phyloP scores from a whole-genome alignment of 768 basidiomycete species.

The Tulasnella sp. region DNA sequence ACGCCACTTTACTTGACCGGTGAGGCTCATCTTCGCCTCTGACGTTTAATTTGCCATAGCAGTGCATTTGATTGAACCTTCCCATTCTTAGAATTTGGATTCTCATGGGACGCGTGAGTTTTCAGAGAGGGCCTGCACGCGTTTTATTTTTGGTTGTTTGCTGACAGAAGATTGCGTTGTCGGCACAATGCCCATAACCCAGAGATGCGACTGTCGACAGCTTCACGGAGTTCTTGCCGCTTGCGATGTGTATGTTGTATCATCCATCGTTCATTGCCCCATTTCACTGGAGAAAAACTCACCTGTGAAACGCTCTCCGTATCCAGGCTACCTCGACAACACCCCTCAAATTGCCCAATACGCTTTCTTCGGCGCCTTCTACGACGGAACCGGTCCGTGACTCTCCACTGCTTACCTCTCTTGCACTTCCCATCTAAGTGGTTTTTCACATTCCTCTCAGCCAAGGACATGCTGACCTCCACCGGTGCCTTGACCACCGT shows the following conservation, averaged over 20 bases:
- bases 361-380: constrained; percentile 17
- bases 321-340: constrained; percentile 7
- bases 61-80: too few species aligned
- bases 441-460: too few species aligned
- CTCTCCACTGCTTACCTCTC: too few species aligned
- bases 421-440: too few species aligned
- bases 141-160: too few species aligned
- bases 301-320: background rate
- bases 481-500: too few species aligned
- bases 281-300: background rate
- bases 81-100: constrained; percentile 17
- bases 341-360: constrained; percentile 14
- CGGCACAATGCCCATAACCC: too few species aligned
- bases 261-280: too few species aligned
- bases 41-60: too few species aligned
- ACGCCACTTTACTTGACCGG: constrained; percentile 14
- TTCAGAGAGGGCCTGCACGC: too few species aligned
- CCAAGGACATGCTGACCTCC: too few species aligned
- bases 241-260: background rate
- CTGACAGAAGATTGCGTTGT: too few species aligned
- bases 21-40: background rate
- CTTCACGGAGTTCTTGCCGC: constrained; percentile 11
- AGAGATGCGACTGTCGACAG: constrained; percentile 7
- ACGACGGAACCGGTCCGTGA: constrained; percentile 5
- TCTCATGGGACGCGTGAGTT: constrained; percentile 13